phyloP scores from a whole-genome alignment of 176 grass and related monocot genomes.

The Paspalum notatum region DNA sequence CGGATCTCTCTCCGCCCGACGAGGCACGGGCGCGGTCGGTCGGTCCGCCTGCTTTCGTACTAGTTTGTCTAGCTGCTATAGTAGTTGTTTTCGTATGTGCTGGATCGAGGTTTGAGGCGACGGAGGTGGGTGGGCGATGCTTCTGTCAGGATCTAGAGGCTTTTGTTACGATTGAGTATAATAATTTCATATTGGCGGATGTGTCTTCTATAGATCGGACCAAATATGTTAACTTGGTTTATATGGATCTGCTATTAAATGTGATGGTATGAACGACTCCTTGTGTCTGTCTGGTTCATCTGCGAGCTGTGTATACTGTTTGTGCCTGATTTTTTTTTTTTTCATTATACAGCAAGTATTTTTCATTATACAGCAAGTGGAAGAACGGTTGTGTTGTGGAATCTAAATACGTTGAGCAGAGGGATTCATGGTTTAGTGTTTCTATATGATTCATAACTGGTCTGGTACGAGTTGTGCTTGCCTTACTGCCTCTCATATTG shows the following conservation, averaged over 20 bases:
- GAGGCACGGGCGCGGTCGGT: constrained; percentile 29
- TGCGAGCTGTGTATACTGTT: background rate
- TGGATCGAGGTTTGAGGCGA: constrained; percentile 8
- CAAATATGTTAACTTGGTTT: constrained; percentile 2
- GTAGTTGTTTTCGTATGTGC: constrained; percentile 5
- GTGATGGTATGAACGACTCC: background rate
- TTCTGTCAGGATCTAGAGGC: background rate
- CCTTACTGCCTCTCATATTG: too few relatives aligned
- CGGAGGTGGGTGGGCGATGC: background rate
- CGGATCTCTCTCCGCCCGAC: background rate
- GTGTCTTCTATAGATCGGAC: constrained; percentile 17
- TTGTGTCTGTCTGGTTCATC: too few relatives aligned
- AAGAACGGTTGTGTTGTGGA: background rate
- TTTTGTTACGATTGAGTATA: constrained; percentile 24
- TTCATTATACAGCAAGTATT: background rate
- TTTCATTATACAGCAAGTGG: background rate
- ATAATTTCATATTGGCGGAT: constrained; percentile 37
- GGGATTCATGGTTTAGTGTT: background rate
- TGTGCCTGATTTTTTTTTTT: background rate
- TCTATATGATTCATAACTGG: background rate
- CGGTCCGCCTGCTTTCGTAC: constrained; percentile 1
- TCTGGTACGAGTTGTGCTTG: too few relatives aligned
- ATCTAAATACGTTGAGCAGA: background rate
- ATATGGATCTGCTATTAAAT: constrained; percentile 31
- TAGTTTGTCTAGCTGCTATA: background rate